Evolutionary conservation across 768 basidiomycete species (phyloP).

Genomic region (Dictyophora rubrovolvata): DNA sequence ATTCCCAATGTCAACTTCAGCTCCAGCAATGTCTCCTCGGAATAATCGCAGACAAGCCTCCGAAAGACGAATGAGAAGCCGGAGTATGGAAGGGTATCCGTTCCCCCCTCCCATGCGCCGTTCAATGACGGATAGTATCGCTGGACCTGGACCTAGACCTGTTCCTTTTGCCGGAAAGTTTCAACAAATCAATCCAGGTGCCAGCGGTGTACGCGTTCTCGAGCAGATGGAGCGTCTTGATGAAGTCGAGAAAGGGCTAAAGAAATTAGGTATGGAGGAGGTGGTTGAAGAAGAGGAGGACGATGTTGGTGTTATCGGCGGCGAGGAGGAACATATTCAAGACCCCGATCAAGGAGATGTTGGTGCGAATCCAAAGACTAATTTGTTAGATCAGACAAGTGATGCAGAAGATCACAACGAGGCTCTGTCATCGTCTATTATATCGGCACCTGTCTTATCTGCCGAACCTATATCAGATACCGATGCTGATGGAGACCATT

Average conservation of each 20-base stretch:
- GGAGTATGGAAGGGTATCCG: conserved; percentile 28
- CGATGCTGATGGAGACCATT: neutral
- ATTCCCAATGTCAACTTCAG: neutral
- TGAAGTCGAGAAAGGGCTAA: conserved; percentile 68
- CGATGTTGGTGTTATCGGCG: conserved; percentile 59
- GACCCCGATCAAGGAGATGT: neutral
- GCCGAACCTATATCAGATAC: conserved; percentile 2
- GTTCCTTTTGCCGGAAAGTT: conserved; percentile 81
- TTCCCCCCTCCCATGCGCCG: conserved; percentile 68
- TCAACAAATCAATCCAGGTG: conserved; percentile 73
- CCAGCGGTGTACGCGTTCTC: conserved; percentile 76
- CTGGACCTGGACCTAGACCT: conserved; percentile 54
- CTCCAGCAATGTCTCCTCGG: conserved; percentile 29
- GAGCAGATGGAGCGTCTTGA: conserved; percentile 81
- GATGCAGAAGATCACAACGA: conserved; percentile 3
- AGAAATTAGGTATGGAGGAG: conserved; percentile 57
- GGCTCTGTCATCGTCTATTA: conserved; percentile 4
- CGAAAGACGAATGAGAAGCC: conserved; percentile 27
- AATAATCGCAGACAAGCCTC: conserved; percentile 39
- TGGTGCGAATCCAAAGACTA: neutral
- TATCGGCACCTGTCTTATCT: conserved; percentile 5
- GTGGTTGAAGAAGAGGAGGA: conserved; percentile 39
- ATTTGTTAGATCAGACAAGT: conserved; percentile 1
- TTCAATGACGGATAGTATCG: conserved; percentile 44
- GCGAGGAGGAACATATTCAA: conserved; percentile 40